Conservation (phyloP, 305 asterid species). For the Fraxinus dipetala region DNA sequence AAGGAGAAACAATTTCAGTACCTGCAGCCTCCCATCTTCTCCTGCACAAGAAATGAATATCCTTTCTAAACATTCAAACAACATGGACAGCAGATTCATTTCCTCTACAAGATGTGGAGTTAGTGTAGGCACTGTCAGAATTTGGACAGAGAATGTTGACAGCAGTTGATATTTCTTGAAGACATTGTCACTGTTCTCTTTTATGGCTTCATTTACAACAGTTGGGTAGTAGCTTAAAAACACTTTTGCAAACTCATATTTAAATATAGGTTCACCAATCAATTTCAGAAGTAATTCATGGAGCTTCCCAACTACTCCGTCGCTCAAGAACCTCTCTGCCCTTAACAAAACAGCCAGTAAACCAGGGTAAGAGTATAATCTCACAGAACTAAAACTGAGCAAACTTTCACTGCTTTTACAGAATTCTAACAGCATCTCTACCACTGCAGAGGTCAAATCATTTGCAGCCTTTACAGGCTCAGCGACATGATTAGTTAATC, state of each 20-base stretch:
- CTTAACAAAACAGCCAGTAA: conserved; percentile 69
- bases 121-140: conserved; percentile 81
- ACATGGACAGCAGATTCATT: conserved; percentile 73
- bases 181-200: conserved; percentile 51
- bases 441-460: conserved; percentile 64
- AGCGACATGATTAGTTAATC: conserved; percentile 28
- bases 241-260: conserved; percentile 84
- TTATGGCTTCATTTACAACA: conserved; percentile 48
- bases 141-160: conserved; percentile 90
- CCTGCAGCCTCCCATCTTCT: conserved; percentile 80
- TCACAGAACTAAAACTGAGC: conserved; percentile 80
- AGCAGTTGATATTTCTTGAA: conserved; percentile 58
- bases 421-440: conserved; percentile 76
- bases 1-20: conserved; percentile 26
- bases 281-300: conserved; percentile 85
- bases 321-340: conserved; percentile 59
- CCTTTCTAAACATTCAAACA: conserved; percentile 69
- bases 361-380: conserved; percentile 60
- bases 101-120: conserved; percentile 90
- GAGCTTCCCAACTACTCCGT: conserved; percentile 52
- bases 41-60: conserved; percentile 59
- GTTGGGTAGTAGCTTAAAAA: conserved; percentile 76
- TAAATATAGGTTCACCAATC: conserved; percentile 84
- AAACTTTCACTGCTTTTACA: conserved; percentile 80
- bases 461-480: conserved; percentile 46